Evolutionary conservation across 306 rosid species (phyloP).

Genomic region (Prunus mongolica): DNA sequence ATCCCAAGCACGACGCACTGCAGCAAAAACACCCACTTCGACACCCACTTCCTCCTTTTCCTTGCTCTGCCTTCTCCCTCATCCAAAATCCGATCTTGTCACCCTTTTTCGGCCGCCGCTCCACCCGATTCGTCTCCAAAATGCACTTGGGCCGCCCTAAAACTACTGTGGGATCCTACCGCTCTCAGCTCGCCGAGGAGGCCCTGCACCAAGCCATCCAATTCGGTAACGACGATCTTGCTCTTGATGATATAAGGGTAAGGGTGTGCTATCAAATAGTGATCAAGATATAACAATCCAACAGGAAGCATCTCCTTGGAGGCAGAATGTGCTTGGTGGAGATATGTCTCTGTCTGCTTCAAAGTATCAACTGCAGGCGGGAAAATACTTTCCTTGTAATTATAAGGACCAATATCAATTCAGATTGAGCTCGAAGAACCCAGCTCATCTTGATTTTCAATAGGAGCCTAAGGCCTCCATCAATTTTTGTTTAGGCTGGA

Average conservation of each 20-base stretch:
- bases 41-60: slow-evolving; percentile 42
- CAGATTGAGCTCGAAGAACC: too few relatives aligned
- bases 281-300: background rate
- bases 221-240: slow-evolving; percentile 44
- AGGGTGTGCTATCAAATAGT: too few relatives aligned
- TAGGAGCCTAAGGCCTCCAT: too few relatives aligned
- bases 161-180: slow-evolving; percentile 41
- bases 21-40: slow-evolving; percentile 16
- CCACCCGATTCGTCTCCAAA: slow-evolving; percentile 74
- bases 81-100: slow-evolving; percentile 45
- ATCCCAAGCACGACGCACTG: slow-evolving; percentile 21
- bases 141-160: slow-evolving; percentile 69
- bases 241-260: slow-evolving; percentile 37
- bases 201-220: slow-evolving; percentile 42
- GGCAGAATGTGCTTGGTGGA: background rate
- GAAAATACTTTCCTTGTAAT: background rate
- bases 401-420: too few relatives aligned
- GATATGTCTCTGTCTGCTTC: background rate
- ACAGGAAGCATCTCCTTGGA: background rate
- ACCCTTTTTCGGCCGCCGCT: slow-evolving; percentile 68
- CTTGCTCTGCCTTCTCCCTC: slow-evolving; percentile 36
- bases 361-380: background rate
- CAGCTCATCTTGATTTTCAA: too few relatives aligned
- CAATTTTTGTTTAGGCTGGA: too few relatives aligned
- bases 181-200: slow-evolving; percentile 60